Percentiles rank a stretch among this genome's conserved stretches.
phyloP scores from a whole-genome alignment of 164 flowering plant genomes.

The Liquidambar formosana region DNA sequence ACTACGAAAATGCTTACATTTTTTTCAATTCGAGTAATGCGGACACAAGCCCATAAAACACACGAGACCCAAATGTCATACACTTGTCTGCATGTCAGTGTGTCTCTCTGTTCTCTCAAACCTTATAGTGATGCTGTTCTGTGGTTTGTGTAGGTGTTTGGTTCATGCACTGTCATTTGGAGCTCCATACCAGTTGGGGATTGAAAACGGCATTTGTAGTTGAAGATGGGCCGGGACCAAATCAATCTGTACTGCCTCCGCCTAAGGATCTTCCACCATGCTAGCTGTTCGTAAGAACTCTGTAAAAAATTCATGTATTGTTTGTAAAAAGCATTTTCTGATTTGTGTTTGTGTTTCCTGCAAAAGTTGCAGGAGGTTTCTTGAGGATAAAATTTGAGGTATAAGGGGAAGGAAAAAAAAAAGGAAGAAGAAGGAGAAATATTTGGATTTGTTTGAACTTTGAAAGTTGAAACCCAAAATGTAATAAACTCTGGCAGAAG shows the following conservation, averaged over 20 bases:
- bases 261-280: constrained; percentile 76
- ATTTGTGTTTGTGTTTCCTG: not conserved
- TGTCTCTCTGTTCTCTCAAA: too few relatives aligned
- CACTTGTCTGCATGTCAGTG: too few relatives aligned
- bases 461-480: too few relatives aligned
- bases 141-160: constrained; percentile 51
- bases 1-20: too few relatives aligned
- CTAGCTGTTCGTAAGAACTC: constrained; percentile 12
- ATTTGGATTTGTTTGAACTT: too few relatives aligned
- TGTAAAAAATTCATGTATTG: not conserved
- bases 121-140: not conserved
- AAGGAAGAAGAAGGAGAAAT: too few relatives aligned
- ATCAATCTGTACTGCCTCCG: constrained; percentile 52
- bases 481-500: too few relatives aligned
- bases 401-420: too few relatives aligned
- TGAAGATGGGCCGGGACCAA: constrained; percentile 49
- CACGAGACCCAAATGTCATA: too few relatives aligned
- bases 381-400: too few relatives aligned
- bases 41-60: too few relatives aligned
- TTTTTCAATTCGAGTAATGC: too few relatives aligned
- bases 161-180: constrained; percentile 78
- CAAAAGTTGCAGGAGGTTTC: constrained; percentile 1
- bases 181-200: constrained; percentile 71
- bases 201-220: constrained; percentile 63
- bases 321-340: not conserved